Evolutionary conservation across 371 early-diverging fungal genomes (phyloP).

Genomic region (Apophysomyces ossiformis): DNA sequence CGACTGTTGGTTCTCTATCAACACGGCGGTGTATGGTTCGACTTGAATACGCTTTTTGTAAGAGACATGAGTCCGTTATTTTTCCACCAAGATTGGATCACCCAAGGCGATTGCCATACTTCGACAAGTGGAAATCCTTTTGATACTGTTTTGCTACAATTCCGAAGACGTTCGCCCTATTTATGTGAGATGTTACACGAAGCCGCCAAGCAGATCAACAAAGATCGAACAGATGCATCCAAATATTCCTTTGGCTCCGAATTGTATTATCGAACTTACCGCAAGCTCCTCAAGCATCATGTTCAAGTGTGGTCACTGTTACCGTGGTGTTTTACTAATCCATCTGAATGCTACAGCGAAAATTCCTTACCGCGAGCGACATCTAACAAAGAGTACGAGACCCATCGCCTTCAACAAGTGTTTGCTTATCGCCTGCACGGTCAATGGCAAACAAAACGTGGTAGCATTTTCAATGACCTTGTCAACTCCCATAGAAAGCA

Average conservation of each 20-base stretch:
- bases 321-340: slow-evolving; percentile 58
- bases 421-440: slow-evolving; percentile 22
- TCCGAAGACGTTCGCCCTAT: slow-evolving; percentile 40
- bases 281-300: slow-evolving; percentile 33
- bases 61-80: slow-evolving; percentile 47
- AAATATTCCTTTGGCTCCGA: background rate
- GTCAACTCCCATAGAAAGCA: background rate
- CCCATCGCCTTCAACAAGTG: slow-evolving; percentile 2
- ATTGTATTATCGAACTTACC: slow-evolving; percentile 36
- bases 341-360: slow-evolving; percentile 34
- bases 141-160: slow-evolving; percentile 35
- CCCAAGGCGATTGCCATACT: slow-evolving; percentile 42
- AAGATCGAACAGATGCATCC: background rate
- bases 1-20: slow-evolving; percentile 44
- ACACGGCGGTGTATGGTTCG: slow-evolving; percentile 59
- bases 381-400: background rate
- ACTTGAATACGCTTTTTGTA: slow-evolving; percentile 45
- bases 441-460: background rate
- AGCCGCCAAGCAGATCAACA: slow-evolving; percentile 1
- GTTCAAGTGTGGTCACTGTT: slow-evolving; percentile 43
- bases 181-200: slow-evolving; percentile 46
- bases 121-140: slow-evolving; percentile 38
- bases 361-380: slow-evolving; percentile 22
- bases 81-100: slow-evolving; percentile 45
- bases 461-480: background rate